Percentiles rank a stretch among this genome's conserved stretches.
phyloP scores from a whole-genome alignment of 352 stramenopile species.

The Pythium oligandrum region DNA sequence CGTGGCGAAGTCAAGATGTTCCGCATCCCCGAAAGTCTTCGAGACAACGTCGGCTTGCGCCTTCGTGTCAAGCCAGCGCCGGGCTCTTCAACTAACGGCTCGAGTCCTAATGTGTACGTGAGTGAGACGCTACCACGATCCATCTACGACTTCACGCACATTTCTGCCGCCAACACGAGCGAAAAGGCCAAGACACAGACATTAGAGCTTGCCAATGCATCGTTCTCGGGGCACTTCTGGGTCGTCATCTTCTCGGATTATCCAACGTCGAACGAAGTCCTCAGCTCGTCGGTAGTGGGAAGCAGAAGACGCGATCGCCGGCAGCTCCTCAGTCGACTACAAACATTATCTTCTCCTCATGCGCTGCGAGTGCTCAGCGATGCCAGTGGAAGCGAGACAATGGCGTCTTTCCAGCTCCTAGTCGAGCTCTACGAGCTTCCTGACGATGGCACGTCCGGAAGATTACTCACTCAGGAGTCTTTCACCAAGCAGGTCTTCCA shows the following conservation, averaged over 20 bases:
- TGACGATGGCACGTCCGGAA: constrained; percentile 1
- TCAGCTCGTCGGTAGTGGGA: not conserved
- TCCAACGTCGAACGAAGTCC: constrained; percentile 13
- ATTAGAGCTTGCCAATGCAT: constrained; percentile 42
- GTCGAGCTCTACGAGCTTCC: constrained; percentile 34
- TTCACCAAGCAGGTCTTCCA: constrained; percentile 38
- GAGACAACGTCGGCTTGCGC: constrained; percentile 36
- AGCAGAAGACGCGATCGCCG: not conserved
- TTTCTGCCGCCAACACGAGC: constrained; percentile 29
- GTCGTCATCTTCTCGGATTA: constrained; percentile 71
- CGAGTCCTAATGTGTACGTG: constrained; percentile 59
- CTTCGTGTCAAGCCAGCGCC: constrained; percentile 12
- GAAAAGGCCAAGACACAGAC: constrained; percentile 17
- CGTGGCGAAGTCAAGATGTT: constrained; percentile 59
- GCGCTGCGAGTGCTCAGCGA: constrained; percentile 6
- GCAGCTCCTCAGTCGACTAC: too few species aligned
- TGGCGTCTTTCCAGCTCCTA: constrained; percentile 32
- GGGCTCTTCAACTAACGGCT: constrained; percentile 7
- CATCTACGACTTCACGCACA: constrained; percentile 69
- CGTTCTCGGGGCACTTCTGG: constrained; percentile 64
- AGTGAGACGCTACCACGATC: constrained; percentile 63
- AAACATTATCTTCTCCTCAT: constrained; percentile 5
- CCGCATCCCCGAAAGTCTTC: constrained; percentile 57
- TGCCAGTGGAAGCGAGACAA: constrained; percentile 1
- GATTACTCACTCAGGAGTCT: constrained; percentile 42